Conservation (phyloP, 805 yeast species). For the Ogataea thermomethanolica region DNA sequence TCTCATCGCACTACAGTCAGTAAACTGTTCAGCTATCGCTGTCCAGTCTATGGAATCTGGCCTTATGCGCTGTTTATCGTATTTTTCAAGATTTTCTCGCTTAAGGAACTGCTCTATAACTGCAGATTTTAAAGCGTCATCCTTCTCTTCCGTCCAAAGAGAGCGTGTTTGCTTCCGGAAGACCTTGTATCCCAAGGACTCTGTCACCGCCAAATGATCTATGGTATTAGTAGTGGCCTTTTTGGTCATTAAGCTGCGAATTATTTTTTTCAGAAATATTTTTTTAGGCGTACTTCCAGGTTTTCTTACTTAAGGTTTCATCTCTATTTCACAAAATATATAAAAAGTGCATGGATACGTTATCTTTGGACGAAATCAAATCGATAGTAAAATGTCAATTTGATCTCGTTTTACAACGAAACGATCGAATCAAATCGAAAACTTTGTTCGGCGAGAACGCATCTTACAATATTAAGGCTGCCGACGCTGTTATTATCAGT, state of each 20-base stretch:
- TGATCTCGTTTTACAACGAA: conserved; percentile 12
- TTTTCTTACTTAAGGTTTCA: not conserved
- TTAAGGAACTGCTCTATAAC: conserved; percentile 35
- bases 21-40: conserved; percentile 43
- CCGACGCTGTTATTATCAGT: conserved; percentile 9
- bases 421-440: conserved; percentile 3
- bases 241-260: conserved; percentile 3
- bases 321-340: no score
- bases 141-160: conserved; percentile 79
- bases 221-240: conserved; percentile 26
- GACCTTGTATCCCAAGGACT: conserved; percentile 71
- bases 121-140: conserved; percentile 44
- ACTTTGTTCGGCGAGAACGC: conserved; percentile 1
- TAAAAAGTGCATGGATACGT: conserved; percentile 7
- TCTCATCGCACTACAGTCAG: conserved; percentile 66
- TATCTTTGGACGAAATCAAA: conserved; percentile 10
- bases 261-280: conserved; percentile 1
- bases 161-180: conserved; percentile 59
- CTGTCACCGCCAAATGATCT: conserved; percentile 59
- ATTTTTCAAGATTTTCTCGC: conserved; percentile 15
- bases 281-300: conserved; percentile 1
- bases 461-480: conserved; percentile 1
- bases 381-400: conserved; percentile 17
- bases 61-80: conserved; percentile 29
- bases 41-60: conserved; percentile 61